phyloP scores from a whole-genome alignment of 164 flowering plant species.

The Aristolochia contorta region DNA sequence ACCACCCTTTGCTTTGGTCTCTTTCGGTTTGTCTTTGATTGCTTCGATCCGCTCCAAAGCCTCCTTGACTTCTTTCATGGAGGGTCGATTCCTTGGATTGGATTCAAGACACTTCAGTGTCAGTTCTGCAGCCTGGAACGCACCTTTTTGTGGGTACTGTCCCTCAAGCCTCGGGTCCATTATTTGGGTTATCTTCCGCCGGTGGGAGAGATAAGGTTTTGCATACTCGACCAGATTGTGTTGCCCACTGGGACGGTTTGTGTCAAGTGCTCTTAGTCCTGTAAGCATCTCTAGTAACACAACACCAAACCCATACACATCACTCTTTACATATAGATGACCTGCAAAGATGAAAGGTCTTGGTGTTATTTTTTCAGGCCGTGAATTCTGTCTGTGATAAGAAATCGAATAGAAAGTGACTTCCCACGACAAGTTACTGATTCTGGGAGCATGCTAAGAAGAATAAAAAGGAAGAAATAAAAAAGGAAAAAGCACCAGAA shows the following conservation, averaged over 20 bases:
- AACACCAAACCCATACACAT: slow-evolving; percentile 84
- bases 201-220: slow-evolving; percentile 42
- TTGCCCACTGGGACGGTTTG: slow-evolving; percentile 53
- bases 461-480: too few species aligned
- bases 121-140: slow-evolving; percentile 46
- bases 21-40: slow-evolving; percentile 24
- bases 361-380: too few species aligned
- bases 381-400: too few species aligned
- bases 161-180: slow-evolving; percentile 58
- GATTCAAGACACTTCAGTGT: slow-evolving; percentile 44
- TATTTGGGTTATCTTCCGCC: slow-evolving; percentile 36
- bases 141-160: slow-evolving; percentile 50
- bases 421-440: too few species aligned
- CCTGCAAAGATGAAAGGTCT: slow-evolving; percentile 28
- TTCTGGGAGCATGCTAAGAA: too few species aligned
- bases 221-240: slow-evolving; percentile 66
- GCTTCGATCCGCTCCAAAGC: slow-evolving; percentile 36
- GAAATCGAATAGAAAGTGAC: too few species aligned
- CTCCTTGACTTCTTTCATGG: slow-evolving; percentile 69
- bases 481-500: too few species aligned
- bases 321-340: slow-evolving; percentile 83
- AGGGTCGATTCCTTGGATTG: slow-evolving; percentile 58
- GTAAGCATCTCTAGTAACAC: slow-evolving; percentile 71
- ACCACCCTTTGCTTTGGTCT: slow-evolving; percentile 15
- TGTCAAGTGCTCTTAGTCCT: slow-evolving; percentile 60